phyloP scores from a whole-genome alignment of 2,329 filamentous ascomycete species.

The Aspergillus sp. region DNA sequence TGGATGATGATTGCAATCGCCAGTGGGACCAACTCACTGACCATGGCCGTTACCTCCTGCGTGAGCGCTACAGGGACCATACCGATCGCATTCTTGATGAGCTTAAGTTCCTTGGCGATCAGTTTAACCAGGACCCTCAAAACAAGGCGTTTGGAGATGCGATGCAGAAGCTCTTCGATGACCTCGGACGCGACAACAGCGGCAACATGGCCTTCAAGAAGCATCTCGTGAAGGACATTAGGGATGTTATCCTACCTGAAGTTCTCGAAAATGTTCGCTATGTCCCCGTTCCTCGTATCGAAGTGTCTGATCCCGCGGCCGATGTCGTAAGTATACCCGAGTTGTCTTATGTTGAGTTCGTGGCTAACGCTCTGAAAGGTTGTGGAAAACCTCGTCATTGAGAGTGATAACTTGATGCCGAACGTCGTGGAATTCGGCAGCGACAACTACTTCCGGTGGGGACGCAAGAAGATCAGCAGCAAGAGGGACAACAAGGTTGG shows the following conservation, averaged over 20 bases:
- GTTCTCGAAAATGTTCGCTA: slow-evolving; percentile 85
- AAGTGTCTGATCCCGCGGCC: slow-evolving; percentile 80
- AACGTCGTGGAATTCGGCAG: slow-evolving; percentile 85
- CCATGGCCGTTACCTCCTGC: slow-evolving; percentile 79
- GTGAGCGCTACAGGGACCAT: slow-evolving; percentile 82
- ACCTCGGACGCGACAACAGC: slow-evolving; percentile 82
- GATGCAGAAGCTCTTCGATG: slow-evolving; percentile 80
- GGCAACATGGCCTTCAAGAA: slow-evolving; percentile 91
- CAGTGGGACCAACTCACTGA: slow-evolving; percentile 88
- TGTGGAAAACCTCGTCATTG: slow-evolving; percentile 91
- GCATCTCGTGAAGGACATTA: slow-evolving; percentile 85
- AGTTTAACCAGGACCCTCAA: slow-evolving; percentile 85
- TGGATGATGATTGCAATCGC: slow-evolving; percentile 75
- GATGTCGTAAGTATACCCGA: slow-evolving; percentile 60
- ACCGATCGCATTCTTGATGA: slow-evolving; percentile 87
- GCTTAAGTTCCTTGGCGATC: slow-evolving; percentile 81
- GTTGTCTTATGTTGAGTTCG: neutral
- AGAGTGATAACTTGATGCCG: slow-evolving; percentile 95
- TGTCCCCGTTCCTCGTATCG: slow-evolving; percentile 89
- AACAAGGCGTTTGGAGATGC: slow-evolving; percentile 79
- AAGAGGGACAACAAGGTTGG: slow-evolving; percentile 74
- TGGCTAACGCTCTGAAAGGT: slow-evolving; percentile 45
- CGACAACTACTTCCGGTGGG: slow-evolving; percentile 95
- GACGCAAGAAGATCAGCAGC: slow-evolving; percentile 81
- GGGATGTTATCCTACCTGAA: slow-evolving; percentile 79